Evolutionary conservation across 1,284 basidiomycete genomes (phyloP).

Genomic region (Irpex sp.): DNA sequence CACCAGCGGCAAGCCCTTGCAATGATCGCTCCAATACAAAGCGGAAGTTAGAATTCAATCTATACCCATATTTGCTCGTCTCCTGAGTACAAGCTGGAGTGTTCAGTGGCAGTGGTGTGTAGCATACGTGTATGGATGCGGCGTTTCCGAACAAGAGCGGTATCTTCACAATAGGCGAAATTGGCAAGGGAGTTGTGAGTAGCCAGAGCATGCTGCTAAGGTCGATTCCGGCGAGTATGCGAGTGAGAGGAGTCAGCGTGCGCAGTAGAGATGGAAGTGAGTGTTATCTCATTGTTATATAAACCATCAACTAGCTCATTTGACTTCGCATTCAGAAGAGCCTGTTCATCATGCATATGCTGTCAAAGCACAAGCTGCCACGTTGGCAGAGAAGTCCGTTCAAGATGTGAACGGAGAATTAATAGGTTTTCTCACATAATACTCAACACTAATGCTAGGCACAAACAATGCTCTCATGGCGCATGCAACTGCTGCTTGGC

Average conservation of each 20-base stretch:
- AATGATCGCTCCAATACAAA: not conserved
- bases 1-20: not conserved
- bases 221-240: not conserved
- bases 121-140: not conserved
- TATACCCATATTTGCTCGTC: not conserved
- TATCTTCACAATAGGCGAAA: not conserved
- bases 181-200: not conserved
- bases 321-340: not conserved
- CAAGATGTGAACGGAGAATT: not conserved
- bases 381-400: not conserved
- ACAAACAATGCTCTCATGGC: too few relatives aligned
- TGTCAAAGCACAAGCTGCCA: not conserved
- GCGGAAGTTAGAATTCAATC: not conserved
- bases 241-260: not conserved
- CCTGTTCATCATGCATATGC: not conserved
- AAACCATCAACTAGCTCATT: not conserved
- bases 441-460: not conserved
- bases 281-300: not conserved
- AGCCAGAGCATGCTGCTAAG: constrained; percentile 1
- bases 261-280: not conserved
- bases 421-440: not conserved
- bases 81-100: not conserved
- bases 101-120: not conserved
- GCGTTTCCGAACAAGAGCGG: not conserved
- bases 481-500: too few relatives aligned